Conservation (phyloP, 495 filamentous ascomycete genomes). For the Aspergillus steynii region DNA sequence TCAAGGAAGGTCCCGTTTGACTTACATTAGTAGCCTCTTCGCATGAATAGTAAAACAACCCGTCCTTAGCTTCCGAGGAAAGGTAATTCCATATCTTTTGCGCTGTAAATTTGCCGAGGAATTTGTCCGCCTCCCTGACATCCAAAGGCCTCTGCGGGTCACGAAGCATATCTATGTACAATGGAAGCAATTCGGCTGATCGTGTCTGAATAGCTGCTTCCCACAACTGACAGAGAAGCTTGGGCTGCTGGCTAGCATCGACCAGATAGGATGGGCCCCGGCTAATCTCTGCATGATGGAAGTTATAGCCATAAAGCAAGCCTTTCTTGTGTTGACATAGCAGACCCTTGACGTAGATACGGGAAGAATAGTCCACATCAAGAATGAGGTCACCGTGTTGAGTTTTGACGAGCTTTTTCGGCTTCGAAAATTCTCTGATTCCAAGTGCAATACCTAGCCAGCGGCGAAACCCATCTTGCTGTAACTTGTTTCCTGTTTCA, state of each 20-base stretch:
- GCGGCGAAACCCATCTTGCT: background rate
- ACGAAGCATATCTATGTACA: background rate
- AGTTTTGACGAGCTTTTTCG: background rate
- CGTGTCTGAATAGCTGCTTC: background rate
- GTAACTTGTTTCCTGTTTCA: background rate
- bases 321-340: background rate
- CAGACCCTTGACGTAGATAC: slow-evolving; percentile 1
- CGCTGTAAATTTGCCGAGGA: background rate
- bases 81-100: background rate
- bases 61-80: background rate
- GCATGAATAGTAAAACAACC: background rate
- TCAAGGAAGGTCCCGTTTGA: no score
- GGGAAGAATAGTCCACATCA: background rate
- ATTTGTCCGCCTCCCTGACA: background rate
- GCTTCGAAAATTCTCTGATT: background rate
- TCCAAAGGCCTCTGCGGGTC: background rate
- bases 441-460: background rate
- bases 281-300: background rate
- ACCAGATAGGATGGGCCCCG: slow-evolving; percentile 1
- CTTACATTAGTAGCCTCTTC: background rate
- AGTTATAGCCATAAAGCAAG: slow-evolving; percentile 5
- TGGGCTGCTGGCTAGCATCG: background rate
- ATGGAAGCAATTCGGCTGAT: background rate
- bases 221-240: slow-evolving; percentile 1
- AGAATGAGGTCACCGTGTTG: background rate